A percentile compares a stretch with the other conserved stretches of the same genome.
Evolutionary conservation across 2,329 filamentous ascomycete genomes (phyloP).

Genomic region (Endothia cerciana): DNA sequence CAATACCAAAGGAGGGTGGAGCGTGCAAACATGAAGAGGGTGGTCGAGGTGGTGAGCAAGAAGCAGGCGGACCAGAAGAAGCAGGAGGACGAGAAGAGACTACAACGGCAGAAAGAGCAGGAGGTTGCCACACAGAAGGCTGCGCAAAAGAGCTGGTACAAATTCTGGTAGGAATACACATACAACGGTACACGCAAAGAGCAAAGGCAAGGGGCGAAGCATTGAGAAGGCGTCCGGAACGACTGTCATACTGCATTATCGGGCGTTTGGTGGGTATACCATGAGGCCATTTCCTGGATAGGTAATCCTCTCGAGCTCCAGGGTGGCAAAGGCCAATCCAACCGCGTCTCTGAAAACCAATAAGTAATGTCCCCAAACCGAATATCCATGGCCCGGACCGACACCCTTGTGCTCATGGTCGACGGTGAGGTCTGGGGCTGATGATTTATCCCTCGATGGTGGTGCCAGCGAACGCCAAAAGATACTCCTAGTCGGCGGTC

Average conservation of each 20-base stretch:
- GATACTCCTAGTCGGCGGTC: background rate
- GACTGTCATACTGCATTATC: background rate
- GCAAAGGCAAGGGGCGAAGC: slow-evolving; percentile 23
- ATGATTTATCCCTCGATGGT: background rate
- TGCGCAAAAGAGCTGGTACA: slow-evolving; percentile 54
- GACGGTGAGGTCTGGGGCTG: background rate
- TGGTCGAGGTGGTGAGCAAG: slow-evolving; percentile 78
- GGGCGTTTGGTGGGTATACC: slow-evolving; percentile 20
- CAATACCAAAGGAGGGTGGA: slow-evolving; percentile 75
- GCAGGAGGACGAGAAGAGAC: slow-evolving; percentile 54
- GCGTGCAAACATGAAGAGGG: slow-evolving; percentile 80
- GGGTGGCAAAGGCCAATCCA: slow-evolving; percentile 1
- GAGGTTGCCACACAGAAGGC: slow-evolving; percentile 36
- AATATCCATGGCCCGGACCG: background rate
- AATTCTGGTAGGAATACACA: slow-evolving; percentile 51
- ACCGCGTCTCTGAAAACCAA: slow-evolving; percentile 1
- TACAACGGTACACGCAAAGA: background rate
- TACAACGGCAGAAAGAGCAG: slow-evolving; percentile 39
- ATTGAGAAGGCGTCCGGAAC: background rate
- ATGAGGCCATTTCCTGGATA: slow-evolving; percentile 14
- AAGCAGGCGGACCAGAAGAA: slow-evolving; percentile 64
- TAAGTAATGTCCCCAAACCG: background rate
- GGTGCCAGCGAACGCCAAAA: slow-evolving; percentile 7
- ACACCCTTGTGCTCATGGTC: background rate
- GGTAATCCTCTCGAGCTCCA: background rate